A percentile compares a stretch with the other conserved stretches of the same genome.
Conservation (phyloP, 2,329 filamentous ascomycete species). For the Colletotrichum australisinense region DNA sequence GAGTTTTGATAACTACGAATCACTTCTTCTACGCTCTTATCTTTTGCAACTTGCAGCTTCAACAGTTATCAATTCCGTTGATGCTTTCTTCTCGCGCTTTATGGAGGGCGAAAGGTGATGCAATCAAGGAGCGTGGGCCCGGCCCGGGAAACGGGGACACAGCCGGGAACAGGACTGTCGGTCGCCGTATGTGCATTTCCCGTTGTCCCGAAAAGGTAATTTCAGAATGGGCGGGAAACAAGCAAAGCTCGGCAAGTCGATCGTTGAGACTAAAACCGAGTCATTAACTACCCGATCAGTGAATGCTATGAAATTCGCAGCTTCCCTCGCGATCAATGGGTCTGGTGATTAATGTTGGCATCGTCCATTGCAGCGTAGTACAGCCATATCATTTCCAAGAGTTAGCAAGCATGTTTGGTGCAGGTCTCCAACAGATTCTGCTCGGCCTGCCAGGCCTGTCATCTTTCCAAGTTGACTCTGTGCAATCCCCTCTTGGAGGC, state of each 20-base stretch:
- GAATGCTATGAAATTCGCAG: background rate
- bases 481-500: background rate
- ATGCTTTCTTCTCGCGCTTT: background rate
- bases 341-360: background rate
- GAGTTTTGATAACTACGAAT: background rate
- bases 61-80: too few species aligned
- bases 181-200: background rate
- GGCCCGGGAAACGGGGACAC: background rate
- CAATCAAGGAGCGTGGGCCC: background rate
- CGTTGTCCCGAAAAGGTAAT: background rate
- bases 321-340: background rate
- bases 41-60: too few species aligned
- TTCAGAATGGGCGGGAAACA: background rate
- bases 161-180: background rate
- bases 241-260: background rate
- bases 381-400: too few species aligned
- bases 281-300: background rate
- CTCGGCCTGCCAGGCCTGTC: background rate
- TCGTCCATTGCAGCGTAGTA: background rate
- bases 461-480: background rate
- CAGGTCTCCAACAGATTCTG: slow-evolving; percentile 5
- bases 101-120: background rate
- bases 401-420: slow-evolving; percentile 3
- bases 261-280: background rate
- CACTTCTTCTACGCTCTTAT: too few species aligned